Evolutionary conservation across 169 alveolate genomes (phyloP), one percentile per base, ranked within the genome.

Genomic region (Haemoproteus tartakovskyi): DNA sequence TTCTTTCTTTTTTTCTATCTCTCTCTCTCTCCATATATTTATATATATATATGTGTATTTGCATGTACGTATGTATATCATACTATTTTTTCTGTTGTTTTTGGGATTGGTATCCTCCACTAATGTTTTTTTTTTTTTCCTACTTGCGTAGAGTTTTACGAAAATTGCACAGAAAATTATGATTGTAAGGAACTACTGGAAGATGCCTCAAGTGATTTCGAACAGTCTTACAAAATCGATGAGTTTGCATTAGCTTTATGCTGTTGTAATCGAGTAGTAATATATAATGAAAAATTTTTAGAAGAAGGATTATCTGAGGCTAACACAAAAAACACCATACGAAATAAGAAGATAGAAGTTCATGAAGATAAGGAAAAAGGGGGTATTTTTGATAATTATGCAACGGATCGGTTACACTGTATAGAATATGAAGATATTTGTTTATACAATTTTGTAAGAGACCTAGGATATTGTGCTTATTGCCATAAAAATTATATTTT

Each of bases 341-440:
- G 36, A 6, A 62, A 74, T 6, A 24, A 62, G 3, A 47, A 30
- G 0, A 8, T 57, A 8, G 59, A 52, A 36, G 37, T 19, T 3
- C 19, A 47, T 22, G 16, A 38, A 22, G 67, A 52, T 2, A 33
- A 67, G 26, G n/a, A n/a, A n/a, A n/a, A n/a, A n/a, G n/a, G n/a
- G n/a, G n/a, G n/a, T n/a, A n/a, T n/a, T n/a, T n/a, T n/a, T n/a
- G n/a, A n/a, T n/a, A n/a, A n/a, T n/a, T n/a, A n/a, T n/a, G n/a
- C n/a, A n/a, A n/a, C n/a, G n/a, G n/a, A n/a, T n/a, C 22, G 40
- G 19, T 27, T 54, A 5, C 47, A 74, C 22, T 33, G 50, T 11
- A 57, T 74, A 9, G 84, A 74, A 33, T 43, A 74, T 37, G 84
- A 74, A 74, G 84, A 74, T 74, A 57, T 51, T 46, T 74, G 78